Conservation (phyloP, 306 rosid genomes). For the Canavalia ensiformis region DNA sequence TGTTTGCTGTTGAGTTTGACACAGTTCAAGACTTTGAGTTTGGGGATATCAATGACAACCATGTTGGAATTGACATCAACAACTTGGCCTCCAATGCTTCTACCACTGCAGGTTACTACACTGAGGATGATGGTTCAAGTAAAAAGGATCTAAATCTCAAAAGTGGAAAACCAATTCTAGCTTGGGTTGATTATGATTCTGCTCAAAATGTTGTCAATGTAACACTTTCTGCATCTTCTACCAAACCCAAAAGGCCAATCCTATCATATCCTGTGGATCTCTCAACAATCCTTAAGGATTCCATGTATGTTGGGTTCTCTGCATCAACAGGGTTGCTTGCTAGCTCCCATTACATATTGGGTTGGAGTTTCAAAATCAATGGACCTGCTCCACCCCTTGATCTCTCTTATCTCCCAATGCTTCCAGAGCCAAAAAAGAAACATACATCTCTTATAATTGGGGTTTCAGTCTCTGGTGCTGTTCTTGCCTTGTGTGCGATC, state of each 20-base stretch:
- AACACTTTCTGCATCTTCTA: constrained; percentile 60
- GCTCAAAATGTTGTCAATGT: constrained; percentile 51
- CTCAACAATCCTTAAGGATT: constrained; percentile 63
- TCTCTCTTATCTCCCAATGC: constrained; percentile 65
- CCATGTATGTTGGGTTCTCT: constrained; percentile 87
- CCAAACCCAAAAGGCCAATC: constrained; percentile 64
- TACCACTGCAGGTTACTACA: constrained; percentile 58
- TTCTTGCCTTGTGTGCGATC: constrained; percentile 45
- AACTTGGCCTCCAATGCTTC: constrained; percentile 64
- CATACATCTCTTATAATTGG: constrained; percentile 54
- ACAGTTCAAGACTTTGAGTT: constrained; percentile 81
- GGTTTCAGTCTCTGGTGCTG: constrained; percentile 48
- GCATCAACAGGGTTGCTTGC: constrained; percentile 89
- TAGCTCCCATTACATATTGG: constrained; percentile 78
- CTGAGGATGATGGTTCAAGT: constrained; percentile 44
- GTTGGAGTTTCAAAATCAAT: constrained; percentile 84
- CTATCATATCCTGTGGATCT: constrained; percentile 66
- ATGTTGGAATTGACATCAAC: constrained; percentile 78
- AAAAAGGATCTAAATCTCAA: constrained; percentile 61
- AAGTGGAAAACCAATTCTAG: constrained; percentile 61
- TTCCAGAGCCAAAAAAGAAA: constrained; percentile 65
- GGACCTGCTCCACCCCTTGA: constrained; percentile 63
- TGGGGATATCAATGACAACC: constrained; percentile 72
- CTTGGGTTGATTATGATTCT: constrained; percentile 81
- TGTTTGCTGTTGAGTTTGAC: constrained; percentile 86